Evolutionary conservation across 208 protist species (phyloP), one percentile per base, ranked within the genome.

Genomic region (Trichomonas vaginalis): DNA sequence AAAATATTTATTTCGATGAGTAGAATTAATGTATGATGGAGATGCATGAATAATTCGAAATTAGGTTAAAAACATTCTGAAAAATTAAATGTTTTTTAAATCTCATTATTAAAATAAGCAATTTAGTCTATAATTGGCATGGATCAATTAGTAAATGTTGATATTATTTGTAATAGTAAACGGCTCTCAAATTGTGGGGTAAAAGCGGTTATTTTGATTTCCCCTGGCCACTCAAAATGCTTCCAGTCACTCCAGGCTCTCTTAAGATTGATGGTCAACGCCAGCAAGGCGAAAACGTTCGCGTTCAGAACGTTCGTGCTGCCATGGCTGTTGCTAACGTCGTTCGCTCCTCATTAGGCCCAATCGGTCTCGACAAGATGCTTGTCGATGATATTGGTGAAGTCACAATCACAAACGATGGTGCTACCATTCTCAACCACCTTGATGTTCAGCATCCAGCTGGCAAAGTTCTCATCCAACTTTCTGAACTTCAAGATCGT

Each of bases 301-400:
- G 99, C 86, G 97, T 97, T 47, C 98, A 99, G 97, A 99, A 99
- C 97, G 97, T 39, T 14, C 86, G 86, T 39, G 99, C 99, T 3
- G 98, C 97, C 32, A 87, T 98, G 62, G 98, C 99, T 3, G 98
- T 99, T 86, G 98, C 99, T 47, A 99, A 99, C 96, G 98, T 99
- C 95, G 98, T 99, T 46, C 99, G 99, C 97, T 99, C 98, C n/a
- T 99, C 99, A 15, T 98, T 99, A 35, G 99, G 99, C 87, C 99
- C 99, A 47, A 98, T 99, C 83, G 99, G 99, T 3, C 98, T 99
- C 21, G 99, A 99, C 97, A 99, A 99, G 97, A 99, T 99, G 99
- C 97, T 99, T 14, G 99, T 99, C 4, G 99, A 99, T 96, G 98
- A 99, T 95, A 97, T 99, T 96, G 99, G 99, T 95, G 99, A 99